phyloP scores from a whole-genome alignment of 1,284 basidiomycete genomes.

The Coniferiporia weirii region DNA sequence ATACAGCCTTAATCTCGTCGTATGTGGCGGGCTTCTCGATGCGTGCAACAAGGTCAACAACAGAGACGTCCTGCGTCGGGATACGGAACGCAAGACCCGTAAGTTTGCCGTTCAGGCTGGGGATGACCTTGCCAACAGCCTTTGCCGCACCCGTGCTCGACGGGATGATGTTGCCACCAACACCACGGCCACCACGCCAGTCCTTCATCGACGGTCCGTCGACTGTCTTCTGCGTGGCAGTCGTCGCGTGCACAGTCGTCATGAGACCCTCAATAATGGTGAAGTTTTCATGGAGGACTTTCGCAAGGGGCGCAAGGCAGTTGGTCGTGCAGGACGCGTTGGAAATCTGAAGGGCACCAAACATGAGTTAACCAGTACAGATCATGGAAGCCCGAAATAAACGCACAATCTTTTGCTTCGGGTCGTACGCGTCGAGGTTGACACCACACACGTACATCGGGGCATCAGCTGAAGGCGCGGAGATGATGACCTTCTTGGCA shows the following conservation, averaged over 20 bases:
- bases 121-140: constrained; percentile 99
- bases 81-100: constrained; percentile 98
- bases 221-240: constrained; percentile 99
- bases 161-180: constrained; percentile 98
- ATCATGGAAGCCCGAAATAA: neutral
- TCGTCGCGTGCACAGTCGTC: constrained; percentile 97
- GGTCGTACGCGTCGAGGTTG: constrained; percentile 92
- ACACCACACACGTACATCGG: constrained; percentile 98
- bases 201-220: constrained; percentile 95
- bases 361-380: neutral
- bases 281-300: constrained; percentile 97
- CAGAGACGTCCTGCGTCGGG: constrained; percentile 95
- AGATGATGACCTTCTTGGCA: constrained; percentile 99
- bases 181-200: constrained; percentile 96
- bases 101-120: constrained; percentile 94
- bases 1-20: constrained; percentile 85
- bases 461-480: constrained; percentile 96
- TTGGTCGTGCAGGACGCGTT: constrained; percentile 99
- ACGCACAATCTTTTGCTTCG: constrained; percentile 83
- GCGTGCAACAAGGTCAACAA: constrained; percentile 96
- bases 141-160: constrained; percentile 99
- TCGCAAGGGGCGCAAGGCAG: constrained; percentile 97
- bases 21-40: constrained; percentile 84
- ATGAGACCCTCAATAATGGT: constrained; percentile 95
- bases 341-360: constrained; percentile 59